Evolutionary conservation across 1,139 yeast species (phyloP).

Genomic region (Spathaspora sp.): DNA sequence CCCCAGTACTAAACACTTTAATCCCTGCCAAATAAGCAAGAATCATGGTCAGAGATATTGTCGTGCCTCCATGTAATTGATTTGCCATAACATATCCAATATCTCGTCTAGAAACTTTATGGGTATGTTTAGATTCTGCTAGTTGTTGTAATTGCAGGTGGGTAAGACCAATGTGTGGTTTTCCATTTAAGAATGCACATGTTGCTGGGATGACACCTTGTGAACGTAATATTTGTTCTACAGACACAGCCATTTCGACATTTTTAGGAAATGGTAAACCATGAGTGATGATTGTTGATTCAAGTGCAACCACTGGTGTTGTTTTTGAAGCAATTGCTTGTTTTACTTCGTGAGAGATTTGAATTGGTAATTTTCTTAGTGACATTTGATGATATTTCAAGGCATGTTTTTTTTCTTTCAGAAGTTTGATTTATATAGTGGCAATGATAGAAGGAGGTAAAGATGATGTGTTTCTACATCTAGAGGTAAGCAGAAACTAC

Average conservation of each 20-base stretch:
- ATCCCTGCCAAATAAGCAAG: slow-evolving; percentile 75
- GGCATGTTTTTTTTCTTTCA: background rate
- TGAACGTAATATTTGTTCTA: slow-evolving; percentile 59
- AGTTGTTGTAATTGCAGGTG: slow-evolving; percentile 47
- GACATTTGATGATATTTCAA: background rate
- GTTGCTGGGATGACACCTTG: slow-evolving; percentile 85
- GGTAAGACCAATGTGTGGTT: slow-evolving; percentile 66
- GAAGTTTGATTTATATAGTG: background rate
- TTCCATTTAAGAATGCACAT: slow-evolving; percentile 72
- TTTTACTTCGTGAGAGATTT: slow-evolving; percentile 55
- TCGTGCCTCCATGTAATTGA: slow-evolving; percentile 75
- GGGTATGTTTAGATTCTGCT: slow-evolving; percentile 43
- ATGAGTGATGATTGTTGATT: slow-evolving; percentile 86
- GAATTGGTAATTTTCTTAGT: slow-evolving; percentile 17
- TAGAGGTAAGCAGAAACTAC: background rate
- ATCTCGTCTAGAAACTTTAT: slow-evolving; percentile 80
- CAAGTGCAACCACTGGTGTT: slow-evolving; percentile 73
- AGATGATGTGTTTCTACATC: background rate
- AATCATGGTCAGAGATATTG: slow-evolving; percentile 89
- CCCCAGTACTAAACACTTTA: slow-evolving; percentile 89
- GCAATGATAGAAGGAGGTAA: background rate
- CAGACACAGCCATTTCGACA: slow-evolving; percentile 66
- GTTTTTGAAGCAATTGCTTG: slow-evolving; percentile 54
- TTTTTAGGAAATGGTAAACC: slow-evolving; percentile 85
- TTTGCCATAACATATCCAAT: slow-evolving; percentile 71